phyloP scores from a whole-genome alignment of 1,139 yeast species.

The Spathaspora sp. region DNA sequence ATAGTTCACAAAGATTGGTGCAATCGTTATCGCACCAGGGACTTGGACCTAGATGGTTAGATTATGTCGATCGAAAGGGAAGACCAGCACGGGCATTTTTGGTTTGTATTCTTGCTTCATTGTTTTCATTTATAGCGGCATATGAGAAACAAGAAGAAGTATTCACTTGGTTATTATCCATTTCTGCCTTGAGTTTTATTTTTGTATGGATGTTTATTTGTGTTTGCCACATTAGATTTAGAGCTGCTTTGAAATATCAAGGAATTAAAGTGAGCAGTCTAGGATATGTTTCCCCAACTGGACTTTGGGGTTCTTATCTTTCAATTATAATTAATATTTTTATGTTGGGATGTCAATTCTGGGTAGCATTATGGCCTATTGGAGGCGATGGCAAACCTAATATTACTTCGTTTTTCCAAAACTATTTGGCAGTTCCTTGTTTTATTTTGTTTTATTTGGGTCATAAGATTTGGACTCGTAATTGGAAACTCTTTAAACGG shows the following conservation, averaged over 20 bases:
- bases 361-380: slow-evolving; percentile 41
- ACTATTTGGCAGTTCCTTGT: slow-evolving; percentile 34
- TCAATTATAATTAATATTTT: slow-evolving; percentile 21
- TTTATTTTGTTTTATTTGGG: slow-evolving; percentile 29
- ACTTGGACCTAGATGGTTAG: slow-evolving; percentile 31
- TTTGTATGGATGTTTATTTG: slow-evolving; percentile 33
- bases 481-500: slow-evolving; percentile 27
- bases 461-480: slow-evolving; percentile 30
- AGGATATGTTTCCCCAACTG: slow-evolving; percentile 29
- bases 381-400: slow-evolving; percentile 31
- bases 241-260: slow-evolving; percentile 28
- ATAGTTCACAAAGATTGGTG: slow-evolving; percentile 33
- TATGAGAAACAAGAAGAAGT: slow-evolving; percentile 20
- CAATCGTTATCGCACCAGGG: slow-evolving; percentile 36
- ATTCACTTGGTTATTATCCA: slow-evolving; percentile 25
- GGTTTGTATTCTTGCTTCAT: slow-evolving; percentile 18
- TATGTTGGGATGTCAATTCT: slow-evolving; percentile 34
- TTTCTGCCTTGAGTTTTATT: slow-evolving; percentile 25
- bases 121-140: slow-evolving; percentile 26
- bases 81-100: slow-evolving; percentile 32
- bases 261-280: slow-evolving; percentile 31
- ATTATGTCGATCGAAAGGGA: slow-evolving; percentile 33
- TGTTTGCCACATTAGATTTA: slow-evolving; percentile 31
- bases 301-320: slow-evolving; percentile 22
- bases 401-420: slow-evolving; percentile 32